Conservation (phyloP, 345 rosid species). For the Melastoma malabathricum region DNA sequence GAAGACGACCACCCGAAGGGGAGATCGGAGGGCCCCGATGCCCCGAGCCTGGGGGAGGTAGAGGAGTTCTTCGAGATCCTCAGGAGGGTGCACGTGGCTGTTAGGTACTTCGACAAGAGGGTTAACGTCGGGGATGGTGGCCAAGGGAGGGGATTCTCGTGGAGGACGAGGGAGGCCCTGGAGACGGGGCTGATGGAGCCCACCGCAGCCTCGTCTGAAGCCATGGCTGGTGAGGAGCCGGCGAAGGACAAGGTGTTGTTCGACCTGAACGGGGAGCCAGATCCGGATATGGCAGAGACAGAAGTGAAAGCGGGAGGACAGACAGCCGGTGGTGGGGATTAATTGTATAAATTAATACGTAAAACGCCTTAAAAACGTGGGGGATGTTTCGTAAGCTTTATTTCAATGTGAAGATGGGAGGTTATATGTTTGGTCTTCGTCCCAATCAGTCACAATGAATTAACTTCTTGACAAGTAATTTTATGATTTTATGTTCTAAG, state of each 20-base stretch:
- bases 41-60: conserved; percentile 11
- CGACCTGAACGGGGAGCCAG: conserved; percentile 9
- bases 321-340: too few relatives aligned
- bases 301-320: too few relatives aligned
- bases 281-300: neutral
- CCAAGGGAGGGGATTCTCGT: neutral
- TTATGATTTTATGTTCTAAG: too few relatives aligned
- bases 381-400: too few relatives aligned
- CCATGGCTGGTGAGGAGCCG: neutral
- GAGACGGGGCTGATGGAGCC: conserved; percentile 1
- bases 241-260: neutral
- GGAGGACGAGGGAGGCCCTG: conserved; percentile 5
- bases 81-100: conserved; percentile 13
- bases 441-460: too few relatives aligned
- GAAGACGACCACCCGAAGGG: conserved; percentile 2
- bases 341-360: too few relatives aligned
- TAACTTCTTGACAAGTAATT: too few relatives aligned
- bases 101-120: conserved; percentile 8
- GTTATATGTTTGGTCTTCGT: too few relatives aligned
- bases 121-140: neutral
- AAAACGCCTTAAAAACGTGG: too few relatives aligned
- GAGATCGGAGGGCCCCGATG: neutral
- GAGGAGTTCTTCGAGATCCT: conserved; percentile 19
- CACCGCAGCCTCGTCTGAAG: neutral
- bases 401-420: too few relatives aligned